Conservation (phyloP, 441 rosid genomes). For the Pelargonium cotyledonis region DNA sequence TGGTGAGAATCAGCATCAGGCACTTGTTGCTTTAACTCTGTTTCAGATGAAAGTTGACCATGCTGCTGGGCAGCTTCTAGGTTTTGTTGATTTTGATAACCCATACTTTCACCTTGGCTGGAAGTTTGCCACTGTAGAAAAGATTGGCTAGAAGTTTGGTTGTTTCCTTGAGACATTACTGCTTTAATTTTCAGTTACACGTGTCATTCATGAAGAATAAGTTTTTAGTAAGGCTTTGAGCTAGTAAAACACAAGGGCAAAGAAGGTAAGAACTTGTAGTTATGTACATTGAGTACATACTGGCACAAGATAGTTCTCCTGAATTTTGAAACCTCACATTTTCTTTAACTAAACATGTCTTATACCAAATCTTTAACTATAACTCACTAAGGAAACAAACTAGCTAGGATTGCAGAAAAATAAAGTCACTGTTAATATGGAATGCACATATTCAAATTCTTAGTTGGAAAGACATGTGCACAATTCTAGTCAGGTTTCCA, state of each 20-base stretch:
- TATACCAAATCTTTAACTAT: neutral
- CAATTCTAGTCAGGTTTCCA: too few relatives aligned
- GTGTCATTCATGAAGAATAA: neutral
- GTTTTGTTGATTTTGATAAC: constrained; percentile 38
- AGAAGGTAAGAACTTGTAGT: neutral
- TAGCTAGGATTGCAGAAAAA: neutral
- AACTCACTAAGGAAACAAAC: neutral
- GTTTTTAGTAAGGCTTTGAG: neutral
- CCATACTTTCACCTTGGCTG: constrained; percentile 38
- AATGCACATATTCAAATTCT: neutral
- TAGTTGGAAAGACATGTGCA: too few relatives aligned
- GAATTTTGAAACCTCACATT: neutral
- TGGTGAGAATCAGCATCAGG: constrained; percentile 40
- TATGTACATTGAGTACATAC: neutral
- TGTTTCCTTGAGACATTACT: constrained; percentile 38
- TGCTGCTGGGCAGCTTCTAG: constrained; percentile 39
- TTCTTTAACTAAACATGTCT: neutral
- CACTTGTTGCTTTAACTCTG: constrained; percentile 35
- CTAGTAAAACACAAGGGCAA: neutral
- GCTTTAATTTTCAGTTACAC: constrained; percentile 15
- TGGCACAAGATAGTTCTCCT: neutral
- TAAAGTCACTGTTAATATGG: neutral
- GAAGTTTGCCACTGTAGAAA: constrained; percentile 45
- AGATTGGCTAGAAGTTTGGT: constrained; percentile 37
- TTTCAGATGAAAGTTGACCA: constrained; percentile 38